Evolutionary conservation across 768 basidiomycete species (phyloP), one percentile per base, ranked within the genome.

Genomic region (Collybia nuda): DNA sequence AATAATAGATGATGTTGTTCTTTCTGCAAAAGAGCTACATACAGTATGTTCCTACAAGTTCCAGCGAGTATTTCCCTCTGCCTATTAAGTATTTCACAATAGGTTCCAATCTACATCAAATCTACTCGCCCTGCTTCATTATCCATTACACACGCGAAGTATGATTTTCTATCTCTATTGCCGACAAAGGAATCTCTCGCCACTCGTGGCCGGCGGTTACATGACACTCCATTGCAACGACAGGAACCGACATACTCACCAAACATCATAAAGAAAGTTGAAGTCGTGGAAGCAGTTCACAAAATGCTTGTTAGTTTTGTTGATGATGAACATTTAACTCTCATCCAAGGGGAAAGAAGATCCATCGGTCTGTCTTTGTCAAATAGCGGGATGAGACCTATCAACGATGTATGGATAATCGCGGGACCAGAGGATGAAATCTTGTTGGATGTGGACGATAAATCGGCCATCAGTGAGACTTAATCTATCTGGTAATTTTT

Each of bases 361-460:
- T 53, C 68, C 5, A 69, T 83, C 63, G 68, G 62, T 24, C 49
- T 95, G 19, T 78, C 74, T 72, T 63, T 96, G 39, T 77, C 71
- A 19, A 97, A 96, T 62, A 64, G 72, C 6, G 93, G 94, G 0
- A 70, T 69, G 8, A 72, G 70, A 26, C 65, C 74, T 14, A 77
- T 95, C 21, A 67, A 67, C 9, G 89, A 92, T 52, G 57, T 92
- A n/a, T 89, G 89, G 88, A 64, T 88, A 54, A 70, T 92, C 2
- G 57, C 75, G 41, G 84, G 78, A 23, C 62, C 73, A 18, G 79
- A 81, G 15, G 86, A 88, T 58, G 84, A 80, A 55, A 59, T 89
- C n/a, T 85, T 81, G 81, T 47, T 85, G 1, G 71, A 69, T 1
- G 52, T 57, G 23, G 56, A 62, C 14, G 56, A 61, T 36, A 44